A percentile compares a stretch with the other conserved stretches of the same genome.
Conservation (phyloP, 805 yeast species). For the Metschnikowia corniflorae region DNA sequence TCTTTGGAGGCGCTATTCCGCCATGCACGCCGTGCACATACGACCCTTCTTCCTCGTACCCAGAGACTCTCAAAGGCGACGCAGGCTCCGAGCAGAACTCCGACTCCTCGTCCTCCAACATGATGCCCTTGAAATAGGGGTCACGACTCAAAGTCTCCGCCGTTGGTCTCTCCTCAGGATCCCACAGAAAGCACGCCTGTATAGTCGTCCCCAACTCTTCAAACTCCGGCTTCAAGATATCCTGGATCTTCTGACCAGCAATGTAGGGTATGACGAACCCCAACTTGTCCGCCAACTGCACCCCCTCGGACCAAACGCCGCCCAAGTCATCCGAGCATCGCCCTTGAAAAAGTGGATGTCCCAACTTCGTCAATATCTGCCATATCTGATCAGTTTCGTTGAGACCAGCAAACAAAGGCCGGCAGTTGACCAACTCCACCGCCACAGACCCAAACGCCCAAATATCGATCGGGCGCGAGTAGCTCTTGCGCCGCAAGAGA, state of each 20-base stretch:
- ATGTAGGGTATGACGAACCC: conserved; percentile 56
- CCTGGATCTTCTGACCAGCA: conserved; percentile 41
- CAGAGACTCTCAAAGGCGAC: conserved; percentile 6
- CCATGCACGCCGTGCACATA: conserved; percentile 4
- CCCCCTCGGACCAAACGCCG: conserved; percentile 72
- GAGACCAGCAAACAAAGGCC: conserved; percentile 81
- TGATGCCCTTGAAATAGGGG: conserved; percentile 53
- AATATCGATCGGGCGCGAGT: conserved; percentile 70
- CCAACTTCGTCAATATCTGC: conserved; percentile 64
- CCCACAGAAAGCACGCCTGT: conserved; percentile 65
- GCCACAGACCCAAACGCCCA: conserved; percentile 88
- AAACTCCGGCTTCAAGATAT: conserved; percentile 15
- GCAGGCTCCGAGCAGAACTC: conserved; percentile 4
- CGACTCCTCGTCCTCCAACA: conserved; percentile 2
- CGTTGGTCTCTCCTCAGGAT: conserved; percentile 62
- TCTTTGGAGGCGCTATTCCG: conserved; percentile 1
- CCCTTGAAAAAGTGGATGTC: conserved; percentile 56
- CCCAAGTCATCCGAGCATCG: conserved; percentile 40
- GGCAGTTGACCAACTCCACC: conserved; percentile 64
- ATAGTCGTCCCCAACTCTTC: conserved; percentile 42
- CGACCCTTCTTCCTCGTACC: not conserved
- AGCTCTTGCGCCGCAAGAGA: conserved; percentile 55
- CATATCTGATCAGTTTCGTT: conserved; percentile 76
- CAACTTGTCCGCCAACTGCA: conserved; percentile 45
- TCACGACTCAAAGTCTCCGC: conserved; percentile 46